Evolutionary conservation across 2,329 filamentous ascomycete genomes (phyloP).

Genomic region (Phoma sp.): DNA sequence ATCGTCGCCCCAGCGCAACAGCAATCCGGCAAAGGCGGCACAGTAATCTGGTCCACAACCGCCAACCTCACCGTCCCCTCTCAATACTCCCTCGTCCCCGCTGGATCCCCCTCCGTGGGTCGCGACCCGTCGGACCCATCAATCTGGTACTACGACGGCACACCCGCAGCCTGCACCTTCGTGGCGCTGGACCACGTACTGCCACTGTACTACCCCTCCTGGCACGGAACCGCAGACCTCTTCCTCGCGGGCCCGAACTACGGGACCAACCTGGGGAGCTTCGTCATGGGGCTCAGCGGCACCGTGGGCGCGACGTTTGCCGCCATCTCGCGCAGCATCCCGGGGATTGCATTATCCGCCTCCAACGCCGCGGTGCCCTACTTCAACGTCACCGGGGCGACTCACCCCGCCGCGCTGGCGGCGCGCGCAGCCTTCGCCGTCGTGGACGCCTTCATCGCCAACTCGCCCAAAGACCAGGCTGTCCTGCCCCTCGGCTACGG

Average conservation of each 20-base stretch:
- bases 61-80: slow-evolving; percentile 51
- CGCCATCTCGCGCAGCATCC: slow-evolving; percentile 57
- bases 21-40: slow-evolving; percentile 55
- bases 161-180: slow-evolving; percentile 61
- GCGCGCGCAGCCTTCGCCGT: slow-evolving; percentile 54
- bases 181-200: slow-evolving; percentile 64
- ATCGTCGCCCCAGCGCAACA: slow-evolving; percentile 53
- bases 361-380: slow-evolving; percentile 50
- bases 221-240: slow-evolving; percentile 59
- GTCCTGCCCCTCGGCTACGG: slow-evolving; percentile 59
- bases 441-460: slow-evolving; percentile 53
- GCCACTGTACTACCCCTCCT: slow-evolving; percentile 48
- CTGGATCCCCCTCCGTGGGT: slow-evolving; percentile 57
- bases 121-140: slow-evolving; percentile 58
- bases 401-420: slow-evolving; percentile 53
- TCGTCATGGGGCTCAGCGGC: slow-evolving; percentile 46
- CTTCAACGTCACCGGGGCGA: slow-evolving; percentile 53
- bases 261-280: slow-evolving; percentile 60
- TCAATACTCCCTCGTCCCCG: slow-evolving; percentile 55
- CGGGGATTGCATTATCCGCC: slow-evolving; percentile 58
- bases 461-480: slow-evolving; percentile 36
- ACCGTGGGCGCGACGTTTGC: slow-evolving; percentile 57
- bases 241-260: slow-evolving; percentile 63
- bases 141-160: slow-evolving; percentile 68
- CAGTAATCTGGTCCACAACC: slow-evolving; percentile 51